A percentile compares a stretch with the other conserved stretches of the same genome.
Conservation (phyloP, 1,284 basidiomycete species). For the Pyrrhoderma noxium region DNA sequence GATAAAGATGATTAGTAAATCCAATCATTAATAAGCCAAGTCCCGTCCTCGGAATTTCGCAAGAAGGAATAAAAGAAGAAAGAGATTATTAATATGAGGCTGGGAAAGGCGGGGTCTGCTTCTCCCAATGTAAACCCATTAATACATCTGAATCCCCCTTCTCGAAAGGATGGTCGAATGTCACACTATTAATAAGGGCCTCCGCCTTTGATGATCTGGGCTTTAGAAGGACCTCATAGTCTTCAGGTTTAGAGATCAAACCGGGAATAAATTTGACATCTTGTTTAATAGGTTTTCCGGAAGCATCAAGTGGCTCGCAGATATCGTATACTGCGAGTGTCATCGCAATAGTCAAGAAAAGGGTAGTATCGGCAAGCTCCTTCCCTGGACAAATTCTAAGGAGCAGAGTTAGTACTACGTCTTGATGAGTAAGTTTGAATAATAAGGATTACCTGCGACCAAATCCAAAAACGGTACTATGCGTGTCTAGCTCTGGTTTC, state of each 20-base stretch:
- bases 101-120: constrained; percentile 9
- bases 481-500: constrained; percentile 16
- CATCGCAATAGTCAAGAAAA: constrained; percentile 18
- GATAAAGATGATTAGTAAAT: no score
- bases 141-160: constrained; percentile 15
- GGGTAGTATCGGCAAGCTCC: constrained; percentile 19
- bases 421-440: no score
- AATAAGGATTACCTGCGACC: constrained; percentile 11
- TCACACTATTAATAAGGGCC: constrained; percentile 10
- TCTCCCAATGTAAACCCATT: constrained; percentile 8
- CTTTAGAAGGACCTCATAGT: constrained; percentile 12
- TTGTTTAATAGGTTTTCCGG: constrained; percentile 15
- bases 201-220: constrained; percentile 14
- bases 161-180: constrained; percentile 11
- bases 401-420: no score
- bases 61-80: no score
- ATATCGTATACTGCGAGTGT: constrained; percentile 18
- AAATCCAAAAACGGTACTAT: constrained; percentile 16
- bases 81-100: constrained; percentile 8
- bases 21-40: no score
- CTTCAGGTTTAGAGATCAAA: constrained; percentile 16
- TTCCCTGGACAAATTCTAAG: constrained; percentile 18
- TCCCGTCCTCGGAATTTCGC: no score
- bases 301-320: constrained; percentile 9
- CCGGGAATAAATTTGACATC: constrained; percentile 2